Evolutionary conservation across 2,329 filamentous ascomycete genomes (phyloP).

Genomic region (Ascochyta rabiei): DNA sequence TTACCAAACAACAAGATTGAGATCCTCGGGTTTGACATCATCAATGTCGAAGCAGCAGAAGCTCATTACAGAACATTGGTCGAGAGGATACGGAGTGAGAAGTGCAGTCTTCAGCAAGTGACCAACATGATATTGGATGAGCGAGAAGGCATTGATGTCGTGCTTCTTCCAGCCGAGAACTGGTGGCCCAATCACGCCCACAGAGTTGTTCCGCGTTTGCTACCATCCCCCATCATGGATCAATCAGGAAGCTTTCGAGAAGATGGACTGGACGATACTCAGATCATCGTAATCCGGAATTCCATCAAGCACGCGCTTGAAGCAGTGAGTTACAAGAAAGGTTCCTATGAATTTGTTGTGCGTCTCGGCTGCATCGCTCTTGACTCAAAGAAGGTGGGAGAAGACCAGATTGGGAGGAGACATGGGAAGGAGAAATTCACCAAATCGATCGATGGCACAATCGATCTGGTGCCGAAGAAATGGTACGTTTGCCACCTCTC

Average conservation of each 20-base stretch:
- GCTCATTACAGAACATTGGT: conserved; percentile 30
- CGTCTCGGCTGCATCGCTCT: conserved; percentile 37
- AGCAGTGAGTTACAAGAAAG: conserved; percentile 28
- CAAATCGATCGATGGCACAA: conserved; percentile 17
- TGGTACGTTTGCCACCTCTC: conserved; percentile 22
- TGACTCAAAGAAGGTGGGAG: conserved; percentile 17
- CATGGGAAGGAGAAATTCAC: conserved; percentile 21
- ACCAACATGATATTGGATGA: conserved; percentile 37
- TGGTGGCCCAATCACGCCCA: conserved; percentile 37
- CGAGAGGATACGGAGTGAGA: conserved; percentile 23
- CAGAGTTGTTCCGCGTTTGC: conserved; percentile 30
- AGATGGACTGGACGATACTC: conserved; percentile 13
- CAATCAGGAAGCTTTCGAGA: conserved; percentile 30
- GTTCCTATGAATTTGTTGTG: conserved; percentile 36
- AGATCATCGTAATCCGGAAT: conserved; percentile 25
- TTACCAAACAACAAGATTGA: conserved; percentile 20
- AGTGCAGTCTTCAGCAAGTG: conserved; percentile 12
- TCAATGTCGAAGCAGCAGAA: conserved; percentile 28
- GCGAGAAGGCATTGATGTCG: conserved; percentile 29
- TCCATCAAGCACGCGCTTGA: conserved; percentile 29
- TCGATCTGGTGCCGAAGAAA: conserved; percentile 26
- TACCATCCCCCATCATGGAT: conserved; percentile 25
- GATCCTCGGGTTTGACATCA: conserved; percentile 24
- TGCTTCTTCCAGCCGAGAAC: conserved; percentile 19
- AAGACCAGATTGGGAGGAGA: conserved; percentile 20